Base-by-base conservation (phyloP, 2,329 filamentous ascomycete species). In the Penicillium sp. region DNA sequence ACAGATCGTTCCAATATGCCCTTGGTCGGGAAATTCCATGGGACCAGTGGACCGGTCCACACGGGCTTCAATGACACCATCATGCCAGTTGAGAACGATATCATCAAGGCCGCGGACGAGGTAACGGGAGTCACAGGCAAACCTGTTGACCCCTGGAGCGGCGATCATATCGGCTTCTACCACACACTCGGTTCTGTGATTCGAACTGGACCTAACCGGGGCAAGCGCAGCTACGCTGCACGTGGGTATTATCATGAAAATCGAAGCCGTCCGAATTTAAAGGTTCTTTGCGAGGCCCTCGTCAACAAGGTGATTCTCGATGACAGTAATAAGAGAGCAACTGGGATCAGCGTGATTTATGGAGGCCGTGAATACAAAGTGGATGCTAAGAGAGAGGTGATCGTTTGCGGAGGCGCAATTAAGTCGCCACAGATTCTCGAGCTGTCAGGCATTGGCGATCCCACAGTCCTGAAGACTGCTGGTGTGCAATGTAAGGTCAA, bases 361-460 rank as follows among this genome's bases (percentile, higher is more conserved):
- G n/a, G n/a, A n/a, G n/a, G n/a, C n/a, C n/a, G n/a, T n/a, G n/a
- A n/a, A n/a, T n/a, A n/a, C n/a, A n/a, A n/a, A n/a, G n/a, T n/a
- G n/a, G n/a, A n/a, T n/a, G n/a, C n/a, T n/a, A n/a, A n/a, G n/a
- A n/a, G n/a, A n/a, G 84, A 88, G 60, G 77, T 87, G 6, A 77
- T 88, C 30, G 66, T 89, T 2, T 80, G 80, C 2, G 83, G 81
- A 1, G 85, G 85, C 0, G 79, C 75, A 34, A 69, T 82, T 32
- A 79, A 80, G 61, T 83, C 80, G 8, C 85, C 79, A 2, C 82
- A 80, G 67, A 70, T 84, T 8, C 78, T 82, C 8, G 84, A 88
- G 58, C 71, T 86, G 2, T 86, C 83, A 0, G 85, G 85, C 0
- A 76, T 88, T 27, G 85, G 85, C 3, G 70, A 75, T 40, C 66